Evolutionary conservation across 2,329 filamentous ascomycete genomes (phyloP).

Genomic region (Rosellinia necatrix): DNA sequence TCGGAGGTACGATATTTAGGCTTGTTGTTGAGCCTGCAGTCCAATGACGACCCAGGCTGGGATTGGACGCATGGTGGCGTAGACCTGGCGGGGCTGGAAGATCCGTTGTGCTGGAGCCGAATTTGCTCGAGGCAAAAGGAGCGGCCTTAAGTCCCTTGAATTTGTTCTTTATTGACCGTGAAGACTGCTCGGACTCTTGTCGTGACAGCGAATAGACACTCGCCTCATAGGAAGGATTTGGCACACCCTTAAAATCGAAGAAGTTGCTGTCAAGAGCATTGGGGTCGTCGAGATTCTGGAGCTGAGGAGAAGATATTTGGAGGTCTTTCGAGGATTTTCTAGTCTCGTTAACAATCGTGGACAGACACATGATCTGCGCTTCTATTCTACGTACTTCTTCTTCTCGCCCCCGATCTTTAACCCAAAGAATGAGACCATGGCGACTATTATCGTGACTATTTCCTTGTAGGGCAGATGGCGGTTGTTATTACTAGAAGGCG

Average conservation of each 20-base stretch:
- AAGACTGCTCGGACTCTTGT: constrained; percentile 48
- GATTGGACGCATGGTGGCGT: constrained; percentile 36
- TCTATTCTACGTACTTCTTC: constrained; percentile 54
- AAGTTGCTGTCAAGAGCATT: constrained; percentile 17
- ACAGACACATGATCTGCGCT: constrained; percentile 13
- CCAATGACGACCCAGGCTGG: constrained; percentile 42
- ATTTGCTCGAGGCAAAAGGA: constrained; percentile 45
- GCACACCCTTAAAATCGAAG: constrained; percentile 21
- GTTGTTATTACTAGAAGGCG: constrained; percentile 8
- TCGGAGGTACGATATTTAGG: constrained; percentile 37
- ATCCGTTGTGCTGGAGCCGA: constrained; percentile 53
- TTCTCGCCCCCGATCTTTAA: constrained; percentile 57
- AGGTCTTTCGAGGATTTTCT: constrained; percentile 44
- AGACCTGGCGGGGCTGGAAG: constrained; percentile 42
- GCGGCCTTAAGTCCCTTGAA: constrained; percentile 35
- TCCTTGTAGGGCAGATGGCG: background rate
- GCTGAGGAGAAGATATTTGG: constrained; percentile 30
- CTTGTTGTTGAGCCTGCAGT: constrained; percentile 45
- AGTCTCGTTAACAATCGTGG: constrained; percentile 28
- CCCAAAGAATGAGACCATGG: constrained; percentile 64
- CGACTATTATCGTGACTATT: constrained; percentile 42
- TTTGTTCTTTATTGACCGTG: constrained; percentile 32
- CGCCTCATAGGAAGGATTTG: constrained; percentile 17
- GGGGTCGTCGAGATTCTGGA: constrained; percentile 27
- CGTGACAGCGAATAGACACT: constrained; percentile 38